Evolutionary conservation across 306 rosid genomes (phyloP), one percentile per base, ranked within the genome.

Genomic region (Prunus mongolica): DNA sequence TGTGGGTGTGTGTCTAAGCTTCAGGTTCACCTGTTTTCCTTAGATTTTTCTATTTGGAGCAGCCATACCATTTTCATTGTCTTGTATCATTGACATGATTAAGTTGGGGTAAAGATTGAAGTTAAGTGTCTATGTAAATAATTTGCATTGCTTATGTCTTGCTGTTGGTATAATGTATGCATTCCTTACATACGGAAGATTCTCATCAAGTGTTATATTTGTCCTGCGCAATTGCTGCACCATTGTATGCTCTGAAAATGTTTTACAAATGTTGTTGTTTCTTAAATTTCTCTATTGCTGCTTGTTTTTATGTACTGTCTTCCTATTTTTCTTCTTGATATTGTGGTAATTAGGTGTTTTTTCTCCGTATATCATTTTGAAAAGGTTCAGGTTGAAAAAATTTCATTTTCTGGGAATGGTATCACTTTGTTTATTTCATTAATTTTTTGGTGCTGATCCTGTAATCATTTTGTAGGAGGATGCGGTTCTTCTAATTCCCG

Each of bases 401-500:
- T 9, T 19, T 50, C n/a, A 69, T 69, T 68, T 69, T 4, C 24
- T 18, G 49, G 9, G 15, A 41, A 41, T 2, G 8, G n/a, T 27
- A 49, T 30, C 38, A 27, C 7, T 54, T 6, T 60, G n/a, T 13
- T 45, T 38, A 10, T 50, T 54, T 20, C 49, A 18, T 65, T 22
- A 78, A 61, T 66, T 41, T 50, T 63, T 55, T 79, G 28, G 34
- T 25, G 46, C 49, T 60, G 77, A 56, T 61, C 55, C 18, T 44
- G 41, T 44, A 9, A 57, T 41, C 44, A 56, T 65, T 76, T 71
- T 70, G 67, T 84, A 96, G 98, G 99, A 91, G 90, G 99, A 92
- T 74, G 96, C 99, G 44, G 99, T 96, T 70, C 97, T 96, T 82
- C 88, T 96, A 9, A 82, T 64, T 24, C 98, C 97, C 0, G 93